Percentiles rank a stretch among this genome's conserved stretches.
These are phyloP conservation scores for Aspergillus pseudoglaucus DNA, from an alignment of 2,329 filamentous ascomycete species.

Conservation along the genomic window DNA sequence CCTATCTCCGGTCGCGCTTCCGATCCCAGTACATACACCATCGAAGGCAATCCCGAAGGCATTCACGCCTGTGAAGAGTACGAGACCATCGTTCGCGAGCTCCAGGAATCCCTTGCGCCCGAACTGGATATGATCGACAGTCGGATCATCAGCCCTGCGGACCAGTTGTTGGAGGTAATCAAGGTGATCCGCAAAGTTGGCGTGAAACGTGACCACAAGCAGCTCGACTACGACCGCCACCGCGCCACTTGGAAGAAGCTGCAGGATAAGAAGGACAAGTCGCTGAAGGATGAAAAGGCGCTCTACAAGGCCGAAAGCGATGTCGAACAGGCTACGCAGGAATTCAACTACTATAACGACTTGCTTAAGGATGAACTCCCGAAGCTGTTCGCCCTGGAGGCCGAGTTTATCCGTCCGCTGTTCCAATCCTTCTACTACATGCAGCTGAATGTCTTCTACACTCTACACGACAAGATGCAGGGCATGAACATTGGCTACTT, in stretches of 20 bases:
- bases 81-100: constrained; percentile 78
- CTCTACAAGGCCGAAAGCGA: constrained; percentile 93
- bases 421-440: constrained; percentile 99
- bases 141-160: constrained; percentile 82
- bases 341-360: constrained; percentile 98
- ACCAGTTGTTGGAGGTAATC: constrained; percentile 89
- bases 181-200: constrained; percentile 88
- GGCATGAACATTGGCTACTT: constrained; percentile 96
- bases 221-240: constrained; percentile 91
- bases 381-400: constrained; percentile 80
- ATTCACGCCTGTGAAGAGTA: constrained; percentile 96
- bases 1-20: constrained; percentile 94
- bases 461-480: constrained; percentile 96
- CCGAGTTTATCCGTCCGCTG: constrained; percentile 89
- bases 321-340: constrained; percentile 82
- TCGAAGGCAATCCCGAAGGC: constrained; percentile 84
- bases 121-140: constrained; percentile 97
- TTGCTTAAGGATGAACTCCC: constrained; percentile 93
- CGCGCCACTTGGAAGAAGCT: constrained; percentile 80
- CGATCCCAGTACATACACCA: constrained; percentile 74
- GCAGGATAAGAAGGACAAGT: constrained; percentile 96
- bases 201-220: constrained; percentile 91
- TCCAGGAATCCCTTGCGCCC: constrained; percentile 80
- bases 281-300: constrained; percentile 92
- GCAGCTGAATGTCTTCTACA: constrained; percentile 99